Evolutionary conservation across 176 grass and related monocot genomes (phyloP).

Genomic region (Saccharum spontaneum): DNA sequence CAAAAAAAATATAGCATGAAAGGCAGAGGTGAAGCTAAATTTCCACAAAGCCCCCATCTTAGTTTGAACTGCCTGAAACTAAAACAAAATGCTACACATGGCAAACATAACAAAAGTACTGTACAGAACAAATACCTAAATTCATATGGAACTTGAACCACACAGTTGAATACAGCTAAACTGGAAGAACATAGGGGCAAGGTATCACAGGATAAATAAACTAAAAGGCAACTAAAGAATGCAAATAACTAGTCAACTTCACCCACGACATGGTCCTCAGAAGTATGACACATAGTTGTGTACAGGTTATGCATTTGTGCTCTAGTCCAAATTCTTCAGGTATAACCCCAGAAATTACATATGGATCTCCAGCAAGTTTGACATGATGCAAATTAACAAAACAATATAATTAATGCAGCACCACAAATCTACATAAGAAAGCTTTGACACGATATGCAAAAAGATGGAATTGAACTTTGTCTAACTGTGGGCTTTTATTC

Average conservation of each 20-base stretch:
- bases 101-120: background rate
- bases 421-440: background rate
- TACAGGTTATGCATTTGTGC: background rate
- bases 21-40: background rate
- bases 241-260: background rate
- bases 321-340: background rate
- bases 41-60: background rate
- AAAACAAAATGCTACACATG: background rate
- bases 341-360: background rate
- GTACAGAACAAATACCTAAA: background rate
- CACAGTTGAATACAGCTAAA: background rate
- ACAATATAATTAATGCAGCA: background rate
- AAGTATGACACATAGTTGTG: background rate
- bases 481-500: background rate
- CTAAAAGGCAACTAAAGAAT: background rate
- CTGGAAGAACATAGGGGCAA: background rate
- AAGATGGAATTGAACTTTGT: background rate
- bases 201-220: background rate
- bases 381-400: background rate
- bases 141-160: background rate
- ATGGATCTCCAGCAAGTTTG: background rate
- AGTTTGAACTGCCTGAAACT: background rate
- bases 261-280: background rate
- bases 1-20: background rate
- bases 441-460: background rate